Conservation (phyloP, 2,329 filamentous ascomycete species). For the Xylariaceae sp. region DNA sequence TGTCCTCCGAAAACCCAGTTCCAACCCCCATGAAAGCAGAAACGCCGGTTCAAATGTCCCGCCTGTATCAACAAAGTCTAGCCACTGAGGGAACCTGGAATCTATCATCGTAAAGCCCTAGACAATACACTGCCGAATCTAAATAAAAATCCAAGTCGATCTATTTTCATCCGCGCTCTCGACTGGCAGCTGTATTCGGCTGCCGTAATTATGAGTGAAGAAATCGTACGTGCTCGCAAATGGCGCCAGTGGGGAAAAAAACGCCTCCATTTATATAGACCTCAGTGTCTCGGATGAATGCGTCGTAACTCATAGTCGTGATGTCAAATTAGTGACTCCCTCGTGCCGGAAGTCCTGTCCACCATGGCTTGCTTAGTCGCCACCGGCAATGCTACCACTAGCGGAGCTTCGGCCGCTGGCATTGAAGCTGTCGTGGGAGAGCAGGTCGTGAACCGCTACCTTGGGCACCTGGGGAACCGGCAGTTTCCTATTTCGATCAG, state of each 20-base stretch:
- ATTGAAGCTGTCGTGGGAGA: constrained; percentile 62
- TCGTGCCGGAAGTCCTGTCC: background rate
- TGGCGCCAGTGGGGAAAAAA: constrained; percentile 21
- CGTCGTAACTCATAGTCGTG: constrained; percentile 21
- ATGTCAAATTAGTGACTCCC: constrained; percentile 6
- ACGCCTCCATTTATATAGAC: constrained; percentile 30
- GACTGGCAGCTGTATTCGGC: constrained; percentile 17
- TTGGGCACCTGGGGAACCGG: constrained; percentile 89
- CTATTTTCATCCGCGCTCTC: constrained; percentile 17
- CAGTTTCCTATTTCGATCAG: constrained; percentile 83
- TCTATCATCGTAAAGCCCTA: constrained; percentile 29
- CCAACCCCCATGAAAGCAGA: constrained; percentile 17
- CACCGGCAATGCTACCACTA: constrained; percentile 71
- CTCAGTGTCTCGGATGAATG: constrained; percentile 29
- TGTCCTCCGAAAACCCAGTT: constrained; percentile 15
- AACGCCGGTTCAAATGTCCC: constrained; percentile 17
- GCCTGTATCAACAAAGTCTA: constrained; percentile 30
- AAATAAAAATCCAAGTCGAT: constrained; percentile 17
- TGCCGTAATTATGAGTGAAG: constrained; percentile 25
- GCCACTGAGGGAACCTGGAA: constrained; percentile 30
- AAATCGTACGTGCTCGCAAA: constrained; percentile 11
- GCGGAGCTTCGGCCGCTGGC: constrained; percentile 73
- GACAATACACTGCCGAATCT: constrained; percentile 18
- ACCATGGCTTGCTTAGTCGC: constrained; percentile 60
- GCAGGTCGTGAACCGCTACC: constrained; percentile 79